Percentiles rank a stretch among this genome's conserved stretches.
Evolutionary conservation across 129 eudicot species (phyloP).

Genomic region (Silybum marianum): DNA sequence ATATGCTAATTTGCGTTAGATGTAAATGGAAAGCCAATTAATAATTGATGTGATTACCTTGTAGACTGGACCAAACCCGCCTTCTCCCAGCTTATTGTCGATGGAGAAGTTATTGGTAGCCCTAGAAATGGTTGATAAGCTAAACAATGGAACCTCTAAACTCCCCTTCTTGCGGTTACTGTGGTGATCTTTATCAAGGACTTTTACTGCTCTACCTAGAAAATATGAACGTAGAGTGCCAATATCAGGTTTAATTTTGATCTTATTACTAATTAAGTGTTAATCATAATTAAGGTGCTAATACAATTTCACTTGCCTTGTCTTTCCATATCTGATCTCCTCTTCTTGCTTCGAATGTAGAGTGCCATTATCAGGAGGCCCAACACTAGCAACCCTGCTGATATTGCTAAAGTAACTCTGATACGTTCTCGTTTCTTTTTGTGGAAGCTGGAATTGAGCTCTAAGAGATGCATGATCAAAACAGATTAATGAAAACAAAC

Average conservation of each 20-base stretch:
- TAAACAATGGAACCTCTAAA: slow-evolving; percentile 16
- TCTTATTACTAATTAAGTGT: not conserved
- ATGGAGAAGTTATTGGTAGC: slow-evolving; percentile 28
- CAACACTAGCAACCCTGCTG: slow-evolving; percentile 12
- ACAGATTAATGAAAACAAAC: not conserved
- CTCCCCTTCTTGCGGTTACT: not conserved
- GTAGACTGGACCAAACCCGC: slow-evolving; percentile 20
- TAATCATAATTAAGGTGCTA: not conserved
- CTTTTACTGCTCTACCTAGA: not conserved
- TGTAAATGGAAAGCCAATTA: not conserved
- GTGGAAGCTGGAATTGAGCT: not conserved
- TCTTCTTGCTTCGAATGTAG: slow-evolving; percentile 27
- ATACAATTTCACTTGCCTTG: slow-evolving; percentile 21
- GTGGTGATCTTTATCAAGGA: not conserved
- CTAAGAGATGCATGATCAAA: not conserved
- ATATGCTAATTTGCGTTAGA: not conserved
- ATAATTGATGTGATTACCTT: not conserved
- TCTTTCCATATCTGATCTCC: not conserved
- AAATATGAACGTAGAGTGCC: not conserved
- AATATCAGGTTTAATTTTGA: not conserved
- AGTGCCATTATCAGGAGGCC: slow-evolving; percentile 31
- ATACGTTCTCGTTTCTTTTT: slow-evolving; percentile 23
- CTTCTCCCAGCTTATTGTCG: slow-evolving; percentile 32
- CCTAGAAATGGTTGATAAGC: not conserved
- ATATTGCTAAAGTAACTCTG: slow-evolving; percentile 17